phyloP scores from a whole-genome alignment of 75 land plant species.

The Selaginella moellendorffii region DNA sequence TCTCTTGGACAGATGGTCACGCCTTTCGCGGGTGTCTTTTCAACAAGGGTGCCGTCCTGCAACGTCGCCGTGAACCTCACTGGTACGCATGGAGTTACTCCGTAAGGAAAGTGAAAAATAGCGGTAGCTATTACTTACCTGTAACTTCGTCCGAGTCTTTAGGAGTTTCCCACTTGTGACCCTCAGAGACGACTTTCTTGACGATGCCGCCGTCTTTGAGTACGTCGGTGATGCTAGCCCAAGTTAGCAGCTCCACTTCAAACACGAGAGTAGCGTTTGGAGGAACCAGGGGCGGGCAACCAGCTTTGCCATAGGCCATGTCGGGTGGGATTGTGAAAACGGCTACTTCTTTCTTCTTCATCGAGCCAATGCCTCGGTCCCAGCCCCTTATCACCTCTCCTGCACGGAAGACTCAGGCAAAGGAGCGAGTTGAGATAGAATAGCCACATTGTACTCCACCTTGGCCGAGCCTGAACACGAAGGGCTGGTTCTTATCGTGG shows the following conservation, averaged over 20 bases:
- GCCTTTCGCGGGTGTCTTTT: background rate
- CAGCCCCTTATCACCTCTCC: slow-evolving; percentile 1
- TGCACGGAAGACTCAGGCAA: no score
- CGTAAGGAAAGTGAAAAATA: background rate
- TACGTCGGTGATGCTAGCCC: background rate
- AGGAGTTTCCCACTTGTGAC: background rate
- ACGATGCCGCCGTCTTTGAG: background rate
- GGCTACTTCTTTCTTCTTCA: slow-evolving; percentile 7
- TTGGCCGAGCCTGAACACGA: slow-evolving; percentile 3
- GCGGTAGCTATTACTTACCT: background rate
- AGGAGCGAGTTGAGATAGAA: no score
- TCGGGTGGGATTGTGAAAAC: slow-evolving; percentile 5
- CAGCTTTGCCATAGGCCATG: slow-evolving; percentile 2
- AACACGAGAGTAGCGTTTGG: background rate
- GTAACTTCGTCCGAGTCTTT: background rate
- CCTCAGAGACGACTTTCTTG: background rate
- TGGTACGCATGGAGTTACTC: background rate
- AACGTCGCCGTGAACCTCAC: background rate
- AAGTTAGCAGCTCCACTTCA: background rate
- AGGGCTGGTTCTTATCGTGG: slow-evolving; percentile 1
- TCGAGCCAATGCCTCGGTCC: background rate
- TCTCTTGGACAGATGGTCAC: background rate
- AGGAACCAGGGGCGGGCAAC: background rate
- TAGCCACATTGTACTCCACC: no score
- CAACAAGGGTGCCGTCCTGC: background rate